Base-by-base conservation (phyloP, 345 rosid genomes). In the Punica granatum region DNA sequence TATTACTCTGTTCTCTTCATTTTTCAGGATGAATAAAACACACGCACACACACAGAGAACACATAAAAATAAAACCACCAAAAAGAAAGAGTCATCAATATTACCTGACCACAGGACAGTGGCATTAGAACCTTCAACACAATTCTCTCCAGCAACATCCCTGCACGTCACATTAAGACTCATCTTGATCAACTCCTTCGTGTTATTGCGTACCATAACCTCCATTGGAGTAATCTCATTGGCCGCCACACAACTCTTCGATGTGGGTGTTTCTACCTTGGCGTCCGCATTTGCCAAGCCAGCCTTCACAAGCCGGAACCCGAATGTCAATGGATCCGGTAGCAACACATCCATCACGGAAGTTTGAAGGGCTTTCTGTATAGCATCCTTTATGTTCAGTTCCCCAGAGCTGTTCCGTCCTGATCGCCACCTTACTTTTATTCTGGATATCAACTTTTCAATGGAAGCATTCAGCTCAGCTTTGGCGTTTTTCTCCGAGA, bases 21-120 rank as follows among this genome's bases (percentile, higher is more conserved):
- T 11, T 41, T 44, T 44, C n/a, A 44, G 51, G 1, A 1, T 2
- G n/a, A 15, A 44, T 15, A 44, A 44, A 44, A 2, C 0, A n/a
- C n/a, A n/a, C n/a, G n/a, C n/a, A n/a, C n/a, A n/a, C n/a, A n/a
- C n/a, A n/a, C n/a, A n/a, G n/a, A n/a, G n/a, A 44, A 44, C 51
- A 15, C 7, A n/a, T 6, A 46, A 7, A 51, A 1, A 23, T 4
- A 23, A 7, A 51, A n/a, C 30, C 30, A 7, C 12, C 4, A 6
- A 51, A n/a, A 23, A 23, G 58, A n/a, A 51, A 23, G 58, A 11
- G n/a, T 51, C 30, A 12, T 7, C 30, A 0, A 63, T 31, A 59
- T 72, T 82, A 92, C 99, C 99, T 56, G 98, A 84, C 99, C 97
- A 92, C 53, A 90, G 71, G 71, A 88, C 98, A n/a, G 98, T 88